These are phyloP conservation scores for Glebionis coronaria DNA, from an alignment of 129 eudicot genomes.

Conservation along the genomic window DNA sequence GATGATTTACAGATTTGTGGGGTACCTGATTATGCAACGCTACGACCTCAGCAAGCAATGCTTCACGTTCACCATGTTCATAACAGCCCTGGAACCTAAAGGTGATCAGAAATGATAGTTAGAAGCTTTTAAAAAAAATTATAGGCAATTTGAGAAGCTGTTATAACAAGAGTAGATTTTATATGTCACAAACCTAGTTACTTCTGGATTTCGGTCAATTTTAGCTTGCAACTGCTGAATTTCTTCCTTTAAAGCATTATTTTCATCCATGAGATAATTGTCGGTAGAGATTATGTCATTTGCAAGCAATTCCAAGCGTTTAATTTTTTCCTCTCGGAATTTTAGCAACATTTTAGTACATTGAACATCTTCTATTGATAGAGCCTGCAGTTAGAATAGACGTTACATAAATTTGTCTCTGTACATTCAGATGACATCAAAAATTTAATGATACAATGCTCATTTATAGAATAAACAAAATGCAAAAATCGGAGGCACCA, in stretches of 20 bases:
- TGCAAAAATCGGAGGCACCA: background rate
- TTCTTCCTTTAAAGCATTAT: conserved; percentile 52
- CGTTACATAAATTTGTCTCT: background rate
- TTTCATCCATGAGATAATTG: conserved; percentile 49
- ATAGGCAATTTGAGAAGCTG: conserved; percentile 31
- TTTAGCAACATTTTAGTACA: conserved; percentile 52
- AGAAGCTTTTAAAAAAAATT: background rate
- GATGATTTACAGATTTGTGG: conserved; percentile 5
- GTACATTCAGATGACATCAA: background rate
- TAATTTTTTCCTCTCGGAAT: conserved; percentile 51
- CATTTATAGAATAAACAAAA: background rate
- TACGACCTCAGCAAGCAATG: conserved; percentile 58
- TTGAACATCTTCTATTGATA: conserved; percentile 47
- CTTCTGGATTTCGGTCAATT: conserved; percentile 41
- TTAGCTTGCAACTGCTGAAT: conserved; percentile 51
- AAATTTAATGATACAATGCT: background rate
- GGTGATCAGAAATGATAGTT: conserved; percentile 17
- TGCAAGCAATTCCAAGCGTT: conserved; percentile 47
- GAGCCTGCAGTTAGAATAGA: conserved; percentile 44
- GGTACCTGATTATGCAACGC: conserved; percentile 59
- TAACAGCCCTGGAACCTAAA: conserved; percentile 46
- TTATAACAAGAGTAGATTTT: conserved; percentile 43
- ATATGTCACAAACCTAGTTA: conserved; percentile 46
- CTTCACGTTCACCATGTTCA: conserved; percentile 58
- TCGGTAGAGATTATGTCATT: conserved; percentile 52